A percentile compares a stretch with the other conserved stretches of the same genome.
phyloP scores from a whole-genome alignment of 768 basidiomycete genomes.

The Gloeostereum incarnatum region DNA sequence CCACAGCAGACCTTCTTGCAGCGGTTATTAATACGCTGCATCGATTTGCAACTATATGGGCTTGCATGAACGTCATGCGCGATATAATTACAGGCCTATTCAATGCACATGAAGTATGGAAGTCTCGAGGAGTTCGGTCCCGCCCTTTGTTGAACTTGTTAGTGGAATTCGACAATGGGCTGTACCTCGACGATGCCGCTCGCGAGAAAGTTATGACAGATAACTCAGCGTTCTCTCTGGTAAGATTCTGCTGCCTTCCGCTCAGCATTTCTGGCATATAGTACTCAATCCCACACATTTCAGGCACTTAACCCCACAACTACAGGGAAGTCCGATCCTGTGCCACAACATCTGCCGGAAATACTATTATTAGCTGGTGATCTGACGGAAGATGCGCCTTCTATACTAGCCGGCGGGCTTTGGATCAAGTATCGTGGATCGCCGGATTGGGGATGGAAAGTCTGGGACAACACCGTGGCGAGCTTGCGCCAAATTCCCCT shows the following conservation, averaged over 20 bases:
- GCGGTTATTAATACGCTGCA: slow-evolving; percentile 66
- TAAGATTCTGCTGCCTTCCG: slow-evolving; percentile 39
- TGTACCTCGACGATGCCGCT: slow-evolving; percentile 41
- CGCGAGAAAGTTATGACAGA: slow-evolving; percentile 56
- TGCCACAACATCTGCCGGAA: slow-evolving; percentile 48
- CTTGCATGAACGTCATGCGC: slow-evolving; percentile 58
- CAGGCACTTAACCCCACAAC: slow-evolving; percentile 40
- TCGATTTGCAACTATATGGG: slow-evolving; percentile 67
- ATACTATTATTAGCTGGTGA: slow-evolving; percentile 59
- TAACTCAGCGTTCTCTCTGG: slow-evolving; percentile 51
- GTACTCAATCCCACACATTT: slow-evolving; percentile 29
- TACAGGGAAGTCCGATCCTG: slow-evolving; percentile 23
- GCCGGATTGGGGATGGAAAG: slow-evolving; percentile 69
- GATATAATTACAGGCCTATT: slow-evolving; percentile 52
- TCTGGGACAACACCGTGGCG: slow-evolving; percentile 77
- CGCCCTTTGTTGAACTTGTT: slow-evolving; percentile 55
- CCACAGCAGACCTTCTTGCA: slow-evolving; percentile 41
- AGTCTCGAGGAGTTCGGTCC: slow-evolving; percentile 54
- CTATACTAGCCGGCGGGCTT: slow-evolving; percentile 62
- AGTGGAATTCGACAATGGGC: slow-evolving; percentile 54
- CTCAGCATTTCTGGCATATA: slow-evolving; percentile 25
- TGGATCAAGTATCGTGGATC: slow-evolving; percentile 80
- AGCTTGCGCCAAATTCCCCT: slow-evolving; percentile 61
- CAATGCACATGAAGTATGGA: slow-evolving; percentile 53
- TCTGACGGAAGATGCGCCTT: slow-evolving; percentile 48